phyloP scores from a whole-genome alignment of 192 early-diverging fungal species.

The Lunasporangiospora selenospora region DNA sequence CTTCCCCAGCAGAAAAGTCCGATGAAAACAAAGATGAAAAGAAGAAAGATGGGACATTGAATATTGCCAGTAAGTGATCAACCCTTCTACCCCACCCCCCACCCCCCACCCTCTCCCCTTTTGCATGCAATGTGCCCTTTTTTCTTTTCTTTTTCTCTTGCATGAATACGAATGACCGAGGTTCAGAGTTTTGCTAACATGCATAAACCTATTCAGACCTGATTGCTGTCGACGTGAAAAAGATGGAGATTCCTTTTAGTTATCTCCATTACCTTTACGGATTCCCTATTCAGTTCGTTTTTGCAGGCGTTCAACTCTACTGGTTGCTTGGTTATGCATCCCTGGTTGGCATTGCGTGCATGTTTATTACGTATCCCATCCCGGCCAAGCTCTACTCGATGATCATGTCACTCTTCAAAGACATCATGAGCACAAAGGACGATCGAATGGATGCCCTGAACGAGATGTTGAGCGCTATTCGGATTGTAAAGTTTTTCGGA shows the following conservation, averaged over 20 bases:
- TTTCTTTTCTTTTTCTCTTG: neutral
- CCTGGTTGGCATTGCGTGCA: slow-evolving; percentile 74
- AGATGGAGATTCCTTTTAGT: slow-evolving; percentile 22
- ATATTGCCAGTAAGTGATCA: slow-evolving; percentile 34
- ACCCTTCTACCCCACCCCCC: too few relatives aligned
- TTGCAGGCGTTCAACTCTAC: slow-evolving; percentile 75
- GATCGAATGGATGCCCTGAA: slow-evolving; percentile 84
- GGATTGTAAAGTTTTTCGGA: slow-evolving; percentile 92
- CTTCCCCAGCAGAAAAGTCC: slow-evolving; percentile 34
- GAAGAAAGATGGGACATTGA: slow-evolving; percentile 10
- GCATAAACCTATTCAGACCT: slow-evolving; percentile 6
- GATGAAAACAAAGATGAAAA: slow-evolving; percentile 6
- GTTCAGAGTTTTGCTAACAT: too few relatives aligned
- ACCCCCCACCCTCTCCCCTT: too few relatives aligned
- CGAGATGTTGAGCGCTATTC: slow-evolving; percentile 80
- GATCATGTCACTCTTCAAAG: slow-evolving; percentile 56
- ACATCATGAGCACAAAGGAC: slow-evolving; percentile 69
- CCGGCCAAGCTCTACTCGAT: slow-evolving; percentile 53
- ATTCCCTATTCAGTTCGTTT: slow-evolving; percentile 68
- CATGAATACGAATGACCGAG: neutral
- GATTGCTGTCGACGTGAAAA: slow-evolving; percentile 38
- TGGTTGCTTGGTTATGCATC: slow-evolving; percentile 82
- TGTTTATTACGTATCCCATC: slow-evolving; percentile 69
- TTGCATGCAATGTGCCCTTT: neutral
- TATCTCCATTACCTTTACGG: slow-evolving; percentile 55